phyloP scores from a whole-genome alignment of 1,284 basidiomycete genomes.

The Phellopilus nigrolimitatus region DNA sequence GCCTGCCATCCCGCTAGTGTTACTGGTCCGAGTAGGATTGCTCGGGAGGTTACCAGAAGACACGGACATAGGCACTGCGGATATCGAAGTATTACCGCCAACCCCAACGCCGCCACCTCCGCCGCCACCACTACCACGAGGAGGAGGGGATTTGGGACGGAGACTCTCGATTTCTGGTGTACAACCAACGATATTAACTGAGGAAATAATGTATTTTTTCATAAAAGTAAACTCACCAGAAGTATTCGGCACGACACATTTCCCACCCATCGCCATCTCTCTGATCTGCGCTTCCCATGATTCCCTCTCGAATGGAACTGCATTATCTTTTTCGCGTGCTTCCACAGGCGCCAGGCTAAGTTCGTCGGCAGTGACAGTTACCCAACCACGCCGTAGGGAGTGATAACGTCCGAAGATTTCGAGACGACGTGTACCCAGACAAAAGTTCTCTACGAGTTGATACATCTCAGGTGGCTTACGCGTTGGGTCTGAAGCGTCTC shows the following conservation, averaged over 20 bases:
- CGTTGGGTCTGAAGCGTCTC: slow-evolving; percentile 72
- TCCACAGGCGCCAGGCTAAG: slow-evolving; percentile 38
- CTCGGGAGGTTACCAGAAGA: slow-evolving; percentile 22
- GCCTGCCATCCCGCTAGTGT: slow-evolving; percentile 24
- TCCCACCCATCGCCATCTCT: slow-evolving; percentile 37
- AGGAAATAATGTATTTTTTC: slow-evolving; percentile 9
- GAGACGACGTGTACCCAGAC: slow-evolving; percentile 86
- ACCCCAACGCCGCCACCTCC: slow-evolving; percentile 23
- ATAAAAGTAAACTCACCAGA: slow-evolving; percentile 31
- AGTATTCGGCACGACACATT: slow-evolving; percentile 64
- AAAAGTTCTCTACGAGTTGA: slow-evolving; percentile 95
- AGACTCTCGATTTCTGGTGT: slow-evolving; percentile 75
- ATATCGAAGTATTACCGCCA: not conserved
- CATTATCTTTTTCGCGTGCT: slow-evolving; percentile 42
- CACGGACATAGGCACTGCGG: slow-evolving; percentile 18
- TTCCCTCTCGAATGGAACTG: slow-evolving; percentile 23
- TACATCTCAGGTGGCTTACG: slow-evolving; percentile 94
- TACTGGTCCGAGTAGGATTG: slow-evolving; percentile 13
- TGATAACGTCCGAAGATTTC: slow-evolving; percentile 83
- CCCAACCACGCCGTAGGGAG: slow-evolving; percentile 84
- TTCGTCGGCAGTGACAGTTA: slow-evolving; percentile 74
- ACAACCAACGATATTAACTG: slow-evolving; percentile 14
- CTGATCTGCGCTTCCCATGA: slow-evolving; percentile 34
- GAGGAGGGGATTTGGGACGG: slow-evolving; percentile 80
- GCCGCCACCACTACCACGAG: slow-evolving; percentile 33